Base-by-base conservation (phyloP, 2,329 filamentous ascomycete species). In the Trichoderma koningii region DNA sequence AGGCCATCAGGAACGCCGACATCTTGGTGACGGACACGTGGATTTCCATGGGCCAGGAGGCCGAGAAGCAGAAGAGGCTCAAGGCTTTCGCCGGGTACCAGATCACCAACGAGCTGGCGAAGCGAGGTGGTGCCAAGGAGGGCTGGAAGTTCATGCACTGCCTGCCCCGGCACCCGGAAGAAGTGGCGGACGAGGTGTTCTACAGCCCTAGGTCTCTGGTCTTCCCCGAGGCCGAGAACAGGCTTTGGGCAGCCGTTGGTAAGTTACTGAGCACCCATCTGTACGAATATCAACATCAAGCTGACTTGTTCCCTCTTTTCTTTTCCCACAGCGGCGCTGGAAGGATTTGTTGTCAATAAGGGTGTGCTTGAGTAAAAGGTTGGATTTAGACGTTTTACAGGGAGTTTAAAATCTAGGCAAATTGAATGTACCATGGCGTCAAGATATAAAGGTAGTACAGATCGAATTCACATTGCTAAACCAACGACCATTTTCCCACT, bases 101-200 rank as follows among this genome's bases (percentile, higher is more conserved):
- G 76, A 90, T 99, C 73, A 97, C 94, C 3, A 85, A 88, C 55
- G 91, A 95, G 50, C 82, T 99, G 70, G 94, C 93, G 1, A 85
- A 89, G 77, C 84, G 88, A 56, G 93, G 93, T 50, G 93, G 92
- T 21, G 95, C 95, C 48, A 96, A 95, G 76, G 83, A 89, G 15
- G 85, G 85, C 68, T 99, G 95, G 95, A 93, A 92, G 78, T 99
- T 99, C 76, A 97, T 99, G 95, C 95, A 99, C 81, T 99, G 95
- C 76, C 79, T 99, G 66, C 95, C 95, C 15, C 86, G 95, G 68
- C 93, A 99, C 75, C 86, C 86, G 0, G 94, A 99, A 77, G 95
- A 99, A 80, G 95, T 99, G 41, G 87, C 85, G 65, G 94, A 99
- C 73, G 93, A 95, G 73, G 93, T 99, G 1, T 98, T 99, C 75